phyloP scores from a whole-genome alignment of 2,329 filamentous ascomycete species.

The Myriosclerotinia curreyana region DNA sequence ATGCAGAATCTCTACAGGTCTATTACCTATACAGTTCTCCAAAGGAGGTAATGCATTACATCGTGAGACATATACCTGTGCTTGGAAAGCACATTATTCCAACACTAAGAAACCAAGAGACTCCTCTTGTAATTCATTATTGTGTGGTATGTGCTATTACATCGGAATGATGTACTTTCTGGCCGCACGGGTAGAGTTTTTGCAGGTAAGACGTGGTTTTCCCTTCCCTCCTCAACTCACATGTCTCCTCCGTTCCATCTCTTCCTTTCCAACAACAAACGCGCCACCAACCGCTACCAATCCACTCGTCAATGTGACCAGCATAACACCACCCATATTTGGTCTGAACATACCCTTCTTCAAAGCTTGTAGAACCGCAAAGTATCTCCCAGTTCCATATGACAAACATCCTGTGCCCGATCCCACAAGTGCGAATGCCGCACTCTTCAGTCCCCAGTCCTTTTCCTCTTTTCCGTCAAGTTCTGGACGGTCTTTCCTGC shows the following conservation, averaged over 20 bases:
- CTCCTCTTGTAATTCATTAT: too few relatives aligned
- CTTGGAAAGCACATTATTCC: too few relatives aligned
- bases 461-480: conserved; percentile 40
- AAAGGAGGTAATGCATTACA: background rate
- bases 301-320: conserved; percentile 15
- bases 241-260: conserved; percentile 20
- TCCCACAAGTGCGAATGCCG: conserved; percentile 42
- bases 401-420: conserved; percentile 47
- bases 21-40: background rate
- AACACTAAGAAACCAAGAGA: too few relatives aligned
- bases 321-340: conserved; percentile 1
- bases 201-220: background rate
- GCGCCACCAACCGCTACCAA: conserved; percentile 28
- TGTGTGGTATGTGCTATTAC: too few relatives aligned
- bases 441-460: conserved; percentile 34
- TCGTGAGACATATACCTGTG: background rate
- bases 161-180: too few relatives aligned
- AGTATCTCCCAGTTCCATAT: conserved; percentile 49
- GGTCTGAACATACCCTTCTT: background rate
- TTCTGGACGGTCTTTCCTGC: conserved; percentile 33
- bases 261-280: conserved; percentile 28
- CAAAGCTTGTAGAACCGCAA: conserved; percentile 42
- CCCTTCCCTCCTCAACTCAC: background rate
- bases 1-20: too few relatives aligned
- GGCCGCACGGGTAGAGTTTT: too few relatives aligned